Base-by-base conservation (phyloP, 1,284 basidiomycete genomes). In the Heterobasidion parviporum region DNA sequence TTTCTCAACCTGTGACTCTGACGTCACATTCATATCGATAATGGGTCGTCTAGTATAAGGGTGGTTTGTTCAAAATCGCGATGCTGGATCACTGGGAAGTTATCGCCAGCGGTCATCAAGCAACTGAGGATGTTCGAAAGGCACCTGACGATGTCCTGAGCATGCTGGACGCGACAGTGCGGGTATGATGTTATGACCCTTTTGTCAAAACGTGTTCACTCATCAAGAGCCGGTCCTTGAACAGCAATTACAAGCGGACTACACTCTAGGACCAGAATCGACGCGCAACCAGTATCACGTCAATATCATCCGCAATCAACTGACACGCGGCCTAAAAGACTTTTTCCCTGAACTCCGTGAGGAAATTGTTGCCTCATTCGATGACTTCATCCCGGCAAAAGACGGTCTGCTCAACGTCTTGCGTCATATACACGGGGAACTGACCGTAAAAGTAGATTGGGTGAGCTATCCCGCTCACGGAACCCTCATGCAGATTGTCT, bases 141-240 rank as follows among this genome's bases (percentile, higher is more conserved):
- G 65, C 68, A 1, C 66, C 70, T 2, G 71, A 74, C 33, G 67
- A 72, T 43, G 56, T 62, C n/a, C 52, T 73, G 8, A 73, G 70
- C 82, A 95, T 96, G 68, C 92, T 92, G 74, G 94, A 94, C 81
- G 93, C 92, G 4, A 89, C 91, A 2, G 93, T 92, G 81, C 94
- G 93, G 82, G 91, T 91, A 58, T 50, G 79, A 67, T 9, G 32
- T 38, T 54, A 9, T 49, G n/a, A 43, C 41, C 12, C 41, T 43
- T 5, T 48, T n/a, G 51, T 8, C 14, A 20, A 8, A 2, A 48
- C 32, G 6, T 36, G 15, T 7, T 6, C 20, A 32, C 35, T 10
- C 50, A 26, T 14, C 3, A 2, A 18, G 15, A 8, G 26, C 44
- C 6, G 7, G 35, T 2, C 8, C 3, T 35, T 18, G 48, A 18